These are phyloP conservation scores for Phaffia australis DNA, from an alignment of 768 basidiomycete species.

Conservation along the genomic window DNA sequence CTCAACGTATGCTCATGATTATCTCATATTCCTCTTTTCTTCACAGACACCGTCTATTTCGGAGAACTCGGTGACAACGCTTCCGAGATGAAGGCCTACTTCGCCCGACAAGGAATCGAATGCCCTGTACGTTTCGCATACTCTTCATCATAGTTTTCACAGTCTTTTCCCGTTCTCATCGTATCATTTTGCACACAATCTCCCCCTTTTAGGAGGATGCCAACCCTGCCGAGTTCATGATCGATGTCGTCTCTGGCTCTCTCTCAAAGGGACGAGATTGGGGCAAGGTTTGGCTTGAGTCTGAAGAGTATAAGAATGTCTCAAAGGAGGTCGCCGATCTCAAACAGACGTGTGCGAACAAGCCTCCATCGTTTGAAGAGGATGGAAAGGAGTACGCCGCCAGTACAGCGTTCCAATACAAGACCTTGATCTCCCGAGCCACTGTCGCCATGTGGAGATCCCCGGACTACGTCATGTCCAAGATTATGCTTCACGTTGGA, in stretches of 20 bases:
- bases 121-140: too few relatives aligned
- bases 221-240: constrained; percentile 54
- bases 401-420: constrained; percentile 25
- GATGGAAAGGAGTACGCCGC: constrained; percentile 26
- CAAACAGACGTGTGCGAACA: constrained; percentile 35
- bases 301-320: constrained; percentile 46
- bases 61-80: constrained; percentile 50
- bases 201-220: too few relatives aligned
- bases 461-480: constrained; percentile 12
- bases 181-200: too few relatives aligned
- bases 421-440: constrained; percentile 12
- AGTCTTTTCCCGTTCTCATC: too few relatives aligned
- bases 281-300: constrained; percentile 60
- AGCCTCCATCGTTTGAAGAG: constrained; percentile 26
- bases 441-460: constrained; percentile 13
- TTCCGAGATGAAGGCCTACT: constrained; percentile 57
- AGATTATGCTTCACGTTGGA: constrained; percentile 22
- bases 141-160: too few relatives aligned
- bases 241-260: constrained; percentile 23
- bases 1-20: not conserved
- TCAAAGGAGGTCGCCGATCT: constrained; percentile 42
- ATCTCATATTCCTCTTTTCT: not conserved
- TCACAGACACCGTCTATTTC: constrained; percentile 47
- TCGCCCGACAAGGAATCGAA: constrained; percentile 51
- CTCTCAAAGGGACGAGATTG: constrained; percentile 57